These are phyloP conservation scores for Verticillium dahliae DNA, from an alignment of 2,329 filamentous ascomycete genomes.

Conservation along the genomic window DNA sequence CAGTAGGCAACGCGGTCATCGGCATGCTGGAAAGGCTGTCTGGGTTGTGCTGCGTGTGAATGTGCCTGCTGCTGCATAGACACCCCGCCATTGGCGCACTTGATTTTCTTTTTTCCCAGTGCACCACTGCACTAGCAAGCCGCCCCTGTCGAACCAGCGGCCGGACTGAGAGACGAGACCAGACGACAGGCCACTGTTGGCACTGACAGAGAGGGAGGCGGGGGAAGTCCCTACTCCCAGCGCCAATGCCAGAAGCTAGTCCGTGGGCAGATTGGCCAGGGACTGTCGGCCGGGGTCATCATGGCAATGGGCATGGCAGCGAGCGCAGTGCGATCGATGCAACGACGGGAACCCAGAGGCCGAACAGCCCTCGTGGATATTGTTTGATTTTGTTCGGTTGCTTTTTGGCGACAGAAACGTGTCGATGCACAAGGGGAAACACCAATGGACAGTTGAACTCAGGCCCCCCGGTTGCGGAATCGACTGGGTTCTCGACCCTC, in stretches of 20 bases:
- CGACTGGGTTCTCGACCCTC: neutral
- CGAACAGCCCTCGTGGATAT: neutral
- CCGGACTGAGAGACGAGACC: neutral
- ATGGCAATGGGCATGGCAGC: neutral
- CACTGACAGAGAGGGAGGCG: neutral
- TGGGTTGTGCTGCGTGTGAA: neutral
- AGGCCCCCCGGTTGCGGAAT: neutral
- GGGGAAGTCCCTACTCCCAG: neutral
- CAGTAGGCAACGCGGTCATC: neutral
- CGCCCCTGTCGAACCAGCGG: neutral
- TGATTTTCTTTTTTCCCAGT: neutral
- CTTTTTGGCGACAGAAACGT: neutral
- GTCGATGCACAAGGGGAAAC: neutral
- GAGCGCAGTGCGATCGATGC: neutral
- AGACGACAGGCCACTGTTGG: neutral
- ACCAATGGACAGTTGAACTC: neutral
- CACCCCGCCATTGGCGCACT: neutral
- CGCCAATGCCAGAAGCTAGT: neutral
- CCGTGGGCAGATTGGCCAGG: neutral
- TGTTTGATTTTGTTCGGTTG: neutral
- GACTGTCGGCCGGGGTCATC: neutral
- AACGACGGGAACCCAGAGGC: neutral
- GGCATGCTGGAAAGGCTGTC: neutral
- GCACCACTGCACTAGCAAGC: neutral
- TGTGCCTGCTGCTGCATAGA: neutral